Percentiles rank a stretch among this genome's conserved stretches.
These are phyloP conservation scores for Mycena latifolia DNA, from an alignment of 768 basidiomycete species.

Conservation along the genomic window DNA sequence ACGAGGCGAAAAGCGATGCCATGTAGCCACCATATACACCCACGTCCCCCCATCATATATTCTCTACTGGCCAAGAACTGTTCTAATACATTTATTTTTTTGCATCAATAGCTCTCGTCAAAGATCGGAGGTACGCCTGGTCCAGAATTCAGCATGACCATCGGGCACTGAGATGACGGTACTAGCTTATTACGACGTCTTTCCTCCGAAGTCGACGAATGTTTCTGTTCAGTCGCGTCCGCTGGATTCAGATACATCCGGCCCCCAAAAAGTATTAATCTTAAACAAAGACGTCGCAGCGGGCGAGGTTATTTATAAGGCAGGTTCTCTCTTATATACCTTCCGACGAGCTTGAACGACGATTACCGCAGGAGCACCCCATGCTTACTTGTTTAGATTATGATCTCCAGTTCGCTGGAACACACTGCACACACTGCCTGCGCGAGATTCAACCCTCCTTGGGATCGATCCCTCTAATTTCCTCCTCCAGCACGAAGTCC, in stretches of 20 bases:
- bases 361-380: constrained; percentile 73
- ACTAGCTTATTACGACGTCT: constrained; percentile 80
- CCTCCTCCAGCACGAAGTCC: constrained; percentile 65
- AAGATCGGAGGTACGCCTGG: constrained; percentile 33
- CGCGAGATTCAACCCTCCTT: constrained; percentile 63
- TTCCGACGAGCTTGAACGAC: constrained; percentile 4
- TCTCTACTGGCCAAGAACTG: constrained; percentile 29
- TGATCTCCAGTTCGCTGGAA: constrained; percentile 76
- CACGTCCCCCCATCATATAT: constrained; percentile 24
- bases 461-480: constrained; percentile 52
- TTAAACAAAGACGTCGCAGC: constrained; percentile 74
- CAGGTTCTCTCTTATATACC: constrained; percentile 38
- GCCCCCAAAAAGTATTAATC: constrained; percentile 67
- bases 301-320: constrained; percentile 86
- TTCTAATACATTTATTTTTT: constrained; percentile 37
- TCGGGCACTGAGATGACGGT: constrained; percentile 30
- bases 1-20: constrained; percentile 31
- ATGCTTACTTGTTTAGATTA: constrained; percentile 77
- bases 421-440: constrained; percentile 82
- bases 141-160: constrained; percentile 28
- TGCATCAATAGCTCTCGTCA: constrained; percentile 15
- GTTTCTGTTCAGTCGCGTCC: constrained; percentile 67
- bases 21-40: constrained; percentile 35
- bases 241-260: constrained; percentile 37
- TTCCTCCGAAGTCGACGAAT: constrained; percentile 81